Conservation (phyloP, 2,329 filamentous ascomycete genomes). For the Paecilomyces variotii region DNA sequence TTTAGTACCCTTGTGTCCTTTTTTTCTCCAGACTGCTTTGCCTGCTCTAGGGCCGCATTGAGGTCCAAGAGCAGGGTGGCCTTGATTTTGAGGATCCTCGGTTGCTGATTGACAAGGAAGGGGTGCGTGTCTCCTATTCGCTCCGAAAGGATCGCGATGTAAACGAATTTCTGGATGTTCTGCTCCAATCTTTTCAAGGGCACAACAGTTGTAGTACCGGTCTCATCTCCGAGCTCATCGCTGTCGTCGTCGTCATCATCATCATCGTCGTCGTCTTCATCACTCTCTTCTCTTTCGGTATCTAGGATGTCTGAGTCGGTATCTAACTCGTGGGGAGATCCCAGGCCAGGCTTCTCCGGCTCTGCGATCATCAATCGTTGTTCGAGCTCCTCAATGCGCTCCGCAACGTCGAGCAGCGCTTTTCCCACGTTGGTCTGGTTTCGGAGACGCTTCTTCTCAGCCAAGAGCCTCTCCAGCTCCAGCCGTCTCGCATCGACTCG, state of each 20-base stretch:
- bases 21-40: conserved; percentile 31
- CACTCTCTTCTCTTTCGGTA: conserved; percentile 23
- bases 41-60: conserved; percentile 53
- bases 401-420: conserved; percentile 37
- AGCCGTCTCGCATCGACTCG: conserved; percentile 56
- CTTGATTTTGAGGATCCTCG: conserved; percentile 49
- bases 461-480: conserved; percentile 55
- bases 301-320: conserved; percentile 28
- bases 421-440: conserved; percentile 56
- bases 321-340: conserved; percentile 16
- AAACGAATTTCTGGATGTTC: conserved; percentile 51
- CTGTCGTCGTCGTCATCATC: conserved; percentile 24
- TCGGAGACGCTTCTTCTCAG: conserved; percentile 60
- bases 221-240: conserved; percentile 28
- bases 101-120: conserved; percentile 52
- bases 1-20: conserved; percentile 41
- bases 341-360: conserved; percentile 9
- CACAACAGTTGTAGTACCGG: conserved; percentile 22
- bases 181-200: conserved; percentile 43
- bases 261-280: conserved; percentile 34
- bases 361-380: conserved; percentile 60
- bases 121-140: conserved; percentile 52
- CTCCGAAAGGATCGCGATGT: conserved; percentile 45
- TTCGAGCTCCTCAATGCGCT: conserved; percentile 51
- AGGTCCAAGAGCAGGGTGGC: conserved; percentile 59